These are phyloP conservation scores for Xanthoconium separans DNA, from an alignment of 1,284 basidiomycete genomes.

Conservation along the genomic window DNA sequence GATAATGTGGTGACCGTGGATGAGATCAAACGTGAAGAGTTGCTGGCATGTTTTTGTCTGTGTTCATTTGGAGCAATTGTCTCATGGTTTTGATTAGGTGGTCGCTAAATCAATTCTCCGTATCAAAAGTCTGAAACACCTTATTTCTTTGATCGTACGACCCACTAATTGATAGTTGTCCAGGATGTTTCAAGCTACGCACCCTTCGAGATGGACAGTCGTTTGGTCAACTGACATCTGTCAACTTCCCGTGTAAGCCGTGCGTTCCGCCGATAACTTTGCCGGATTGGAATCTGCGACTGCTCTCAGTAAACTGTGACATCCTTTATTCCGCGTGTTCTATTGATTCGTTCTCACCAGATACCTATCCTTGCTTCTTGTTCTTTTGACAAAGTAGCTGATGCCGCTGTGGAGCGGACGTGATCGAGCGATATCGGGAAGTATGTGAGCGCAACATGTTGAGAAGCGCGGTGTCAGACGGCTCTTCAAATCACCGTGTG, in stretches of 20 bases:
- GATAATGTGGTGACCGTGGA: constrained; percentile 46
- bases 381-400: constrained; percentile 44
- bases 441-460: constrained; percentile 68
- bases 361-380: constrained; percentile 28
- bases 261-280: no score
- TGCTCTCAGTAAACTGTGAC: constrained; percentile 45
- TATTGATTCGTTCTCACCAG: constrained; percentile 38
- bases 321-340: constrained; percentile 37
- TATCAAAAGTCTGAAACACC: constrained; percentile 50
- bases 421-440: constrained; percentile 76
- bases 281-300: no score
- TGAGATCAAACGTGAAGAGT: constrained; percentile 41
- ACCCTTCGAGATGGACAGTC: constrained; percentile 66
- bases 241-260: constrained; percentile 46
- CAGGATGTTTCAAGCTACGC: constrained; percentile 73
- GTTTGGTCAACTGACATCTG: constrained; percentile 51
- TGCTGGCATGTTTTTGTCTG: constrained; percentile 51
- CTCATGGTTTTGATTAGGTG: constrained; percentile 29
- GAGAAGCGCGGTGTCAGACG: constrained; percentile 79
- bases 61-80: not conserved
- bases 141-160: constrained; percentile 2
- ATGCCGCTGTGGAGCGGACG: constrained; percentile 78
- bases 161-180: not conserved
- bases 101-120: constrained; percentile 52
- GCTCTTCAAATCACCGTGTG: constrained; percentile 85